These are phyloP conservation scores for Boletus reticuloceps DNA, from an alignment of 768 basidiomycete species.

Conservation along the genomic window DNA sequence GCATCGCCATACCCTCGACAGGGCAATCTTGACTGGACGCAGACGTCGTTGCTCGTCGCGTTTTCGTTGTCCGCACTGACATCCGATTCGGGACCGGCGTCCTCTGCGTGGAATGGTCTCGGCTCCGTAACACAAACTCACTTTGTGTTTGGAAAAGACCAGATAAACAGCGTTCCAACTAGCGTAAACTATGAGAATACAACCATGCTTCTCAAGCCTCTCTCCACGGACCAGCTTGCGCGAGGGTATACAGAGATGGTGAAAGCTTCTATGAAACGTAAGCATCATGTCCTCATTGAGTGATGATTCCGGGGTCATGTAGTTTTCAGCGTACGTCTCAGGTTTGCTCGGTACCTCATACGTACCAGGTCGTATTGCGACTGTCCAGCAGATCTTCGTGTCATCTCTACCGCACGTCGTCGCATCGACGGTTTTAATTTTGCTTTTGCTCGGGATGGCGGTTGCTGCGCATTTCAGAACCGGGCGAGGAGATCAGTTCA, in stretches of 20 bases:
- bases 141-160: conserved; percentile 8
- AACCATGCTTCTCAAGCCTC: conserved; percentile 1
- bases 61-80: conserved; percentile 9
- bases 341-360: conserved; percentile 11
- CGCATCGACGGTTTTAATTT: conserved; percentile 1
- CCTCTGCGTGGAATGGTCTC: conserved; percentile 5
- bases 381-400: conserved; percentile 7
- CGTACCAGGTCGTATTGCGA: conserved; percentile 16
- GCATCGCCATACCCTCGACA: conserved; percentile 4
- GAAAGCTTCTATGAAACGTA: conserved; percentile 17
- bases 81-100: conserved; percentile 6
- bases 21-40: conserved; percentile 16
- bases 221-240: conserved; percentile 5
- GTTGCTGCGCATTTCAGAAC: conserved; percentile 3
- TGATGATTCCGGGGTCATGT: not conserved
- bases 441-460: conserved; percentile 2
- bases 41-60: conserved; percentile 8
- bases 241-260: conserved; percentile 8
- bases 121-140: conserved; percentile 10
- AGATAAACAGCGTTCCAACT: conserved; percentile 2
- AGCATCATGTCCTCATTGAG: not conserved
- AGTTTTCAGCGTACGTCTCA: conserved; percentile 10
- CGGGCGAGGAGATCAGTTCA: conserved; percentile 11
- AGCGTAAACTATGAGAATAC: not conserved
- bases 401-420: conserved; percentile 14